A percentile compares a stretch with the other conserved stretches of the same genome.
Evolutionary conservation across 1,284 basidiomycete genomes (phyloP).

Genomic region (Schizophyllum amplum): DNA sequence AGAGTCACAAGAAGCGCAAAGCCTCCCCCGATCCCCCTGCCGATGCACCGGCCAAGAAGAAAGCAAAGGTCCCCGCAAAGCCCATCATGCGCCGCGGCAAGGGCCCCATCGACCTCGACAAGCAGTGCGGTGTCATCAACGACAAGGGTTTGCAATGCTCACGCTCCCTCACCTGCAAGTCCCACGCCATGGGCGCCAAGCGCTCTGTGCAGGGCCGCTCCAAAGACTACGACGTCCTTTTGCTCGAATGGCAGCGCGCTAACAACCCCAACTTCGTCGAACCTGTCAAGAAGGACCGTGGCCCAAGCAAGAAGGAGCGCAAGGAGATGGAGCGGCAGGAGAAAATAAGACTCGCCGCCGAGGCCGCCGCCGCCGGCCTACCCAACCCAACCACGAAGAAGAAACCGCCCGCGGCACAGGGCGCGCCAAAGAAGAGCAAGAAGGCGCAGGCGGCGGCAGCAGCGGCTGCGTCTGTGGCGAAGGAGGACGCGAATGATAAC

Average conservation of each 20-base stretch:
- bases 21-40: slow-evolving; percentile 56
- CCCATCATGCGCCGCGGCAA: slow-evolving; percentile 70
- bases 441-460: slow-evolving; percentile 34
- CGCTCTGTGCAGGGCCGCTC: slow-evolving; percentile 87
- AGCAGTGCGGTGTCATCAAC: slow-evolving; percentile 96
- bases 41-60: slow-evolving; percentile 64
- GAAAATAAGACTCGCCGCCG: slow-evolving; percentile 62
- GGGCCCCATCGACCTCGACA: slow-evolving; percentile 85
- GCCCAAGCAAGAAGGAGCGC: slow-evolving; percentile 75
- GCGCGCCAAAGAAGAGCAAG: slow-evolving; percentile 46
- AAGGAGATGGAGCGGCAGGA: slow-evolving; percentile 77
- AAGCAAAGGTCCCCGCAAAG: slow-evolving; percentile 61
- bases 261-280: slow-evolving; percentile 95
- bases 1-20: slow-evolving; percentile 64
- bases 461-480: slow-evolving; percentile 32
- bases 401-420: slow-evolving; percentile 24
- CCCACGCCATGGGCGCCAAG: slow-evolving; percentile 96
- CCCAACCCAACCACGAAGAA: slow-evolving; percentile 28
- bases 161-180: slow-evolving; percentile 97
- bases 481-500: slow-evolving; percentile 61
- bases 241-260: slow-evolving; percentile 88
- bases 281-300: slow-evolving; percentile 77
- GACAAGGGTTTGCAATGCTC: slow-evolving; percentile 92
- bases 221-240: slow-evolving; percentile 78
- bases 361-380: slow-evolving; percentile 54